phyloP scores from a whole-genome alignment of 2,329 filamentous ascomycete genomes.

The Capronia coronata region DNA sequence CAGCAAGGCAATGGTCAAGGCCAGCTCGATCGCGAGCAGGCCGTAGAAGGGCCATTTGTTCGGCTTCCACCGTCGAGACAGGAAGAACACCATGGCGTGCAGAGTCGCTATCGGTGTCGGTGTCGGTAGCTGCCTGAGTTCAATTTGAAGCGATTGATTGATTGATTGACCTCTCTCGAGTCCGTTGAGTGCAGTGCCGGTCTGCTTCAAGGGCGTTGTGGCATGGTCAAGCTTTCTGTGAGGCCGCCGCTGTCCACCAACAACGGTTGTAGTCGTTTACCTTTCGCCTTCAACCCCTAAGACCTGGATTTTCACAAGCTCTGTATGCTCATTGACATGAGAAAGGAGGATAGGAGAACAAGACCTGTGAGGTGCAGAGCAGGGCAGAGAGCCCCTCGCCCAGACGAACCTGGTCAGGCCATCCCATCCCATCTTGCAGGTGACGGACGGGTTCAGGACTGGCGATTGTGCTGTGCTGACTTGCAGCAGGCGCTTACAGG shows the following conservation, averaged over 20 bases:
- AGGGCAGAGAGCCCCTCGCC: too few species aligned
- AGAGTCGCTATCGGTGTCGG: not conserved
- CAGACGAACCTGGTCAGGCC: too few species aligned
- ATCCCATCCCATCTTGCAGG: constrained; percentile 10
- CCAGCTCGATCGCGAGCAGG: constrained; percentile 51
- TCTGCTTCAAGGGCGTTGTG: constrained; percentile 4
- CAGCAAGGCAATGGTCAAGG: constrained; percentile 52
- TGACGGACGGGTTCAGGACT: not conserved
- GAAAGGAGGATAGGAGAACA: constrained; percentile 6
- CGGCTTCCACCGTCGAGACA: constrained; percentile 51
- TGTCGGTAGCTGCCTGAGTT: not conserved
- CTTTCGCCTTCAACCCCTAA: too few species aligned
- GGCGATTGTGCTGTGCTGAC: constrained; percentile 19
- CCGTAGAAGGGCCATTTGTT: constrained; percentile 43
- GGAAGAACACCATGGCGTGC: constrained; percentile 35
- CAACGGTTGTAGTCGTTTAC: too few species aligned
- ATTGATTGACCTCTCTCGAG: too few species aligned
- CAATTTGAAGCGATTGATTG: too few species aligned
- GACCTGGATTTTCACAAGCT: too few species aligned
- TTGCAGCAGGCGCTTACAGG: constrained; percentile 21
- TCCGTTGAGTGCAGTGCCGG: too few species aligned
- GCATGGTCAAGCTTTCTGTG: constrained; percentile 10
- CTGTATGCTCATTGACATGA: too few species aligned
- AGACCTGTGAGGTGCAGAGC: too few species aligned
- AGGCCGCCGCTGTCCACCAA: not conserved